These are phyloP conservation scores for Fusarium begoniae DNA, from an alignment of 2,329 filamentous ascomycete species.

Conservation along the genomic window DNA sequence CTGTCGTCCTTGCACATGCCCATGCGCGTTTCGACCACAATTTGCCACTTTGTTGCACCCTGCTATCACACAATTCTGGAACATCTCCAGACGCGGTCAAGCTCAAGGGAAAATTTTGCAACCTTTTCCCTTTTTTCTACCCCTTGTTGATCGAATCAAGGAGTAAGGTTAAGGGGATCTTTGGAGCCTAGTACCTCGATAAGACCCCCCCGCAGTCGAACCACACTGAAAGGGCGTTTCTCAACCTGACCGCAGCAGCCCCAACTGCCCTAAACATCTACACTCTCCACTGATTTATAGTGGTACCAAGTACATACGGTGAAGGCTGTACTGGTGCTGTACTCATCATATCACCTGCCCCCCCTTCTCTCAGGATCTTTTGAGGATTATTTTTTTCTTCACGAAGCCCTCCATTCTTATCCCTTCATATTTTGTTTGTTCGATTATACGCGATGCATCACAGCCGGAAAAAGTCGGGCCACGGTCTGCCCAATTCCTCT, in stretches of 20 bases:
- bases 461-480: slow-evolving; percentile 65
- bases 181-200: slow-evolving; percentile 33
- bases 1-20: slow-evolving; percentile 44
- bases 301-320: slow-evolving; percentile 29
- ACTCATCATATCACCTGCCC: slow-evolving; percentile 36
- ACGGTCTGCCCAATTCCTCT: slow-evolving; percentile 61
- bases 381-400: slow-evolving; percentile 22
- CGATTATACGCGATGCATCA: slow-evolving; percentile 59
- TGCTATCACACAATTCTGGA: slow-evolving; percentile 42
- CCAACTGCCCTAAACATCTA: slow-evolving; percentile 33
- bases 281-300: slow-evolving; percentile 35
- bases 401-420: slow-evolving; percentile 14
- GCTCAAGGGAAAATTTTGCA: slow-evolving; percentile 38
- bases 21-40: slow-evolving; percentile 35
- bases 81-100: slow-evolving; percentile 37
- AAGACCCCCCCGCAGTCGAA: slow-evolving; percentile 43
- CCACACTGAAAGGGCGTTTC: slow-evolving; percentile 37
- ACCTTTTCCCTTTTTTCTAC: slow-evolving; percentile 14
- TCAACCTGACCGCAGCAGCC: slow-evolving; percentile 22
- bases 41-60: slow-evolving; percentile 43
- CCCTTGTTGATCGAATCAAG: slow-evolving; percentile 36
- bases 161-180: slow-evolving; percentile 36
- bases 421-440: slow-evolving; percentile 3
- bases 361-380: slow-evolving; percentile 24
- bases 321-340: slow-evolving; percentile 25